Conservation (phyloP, 2,329 filamentous ascomycete species). For the Penicillium griseofulvum region DNA sequence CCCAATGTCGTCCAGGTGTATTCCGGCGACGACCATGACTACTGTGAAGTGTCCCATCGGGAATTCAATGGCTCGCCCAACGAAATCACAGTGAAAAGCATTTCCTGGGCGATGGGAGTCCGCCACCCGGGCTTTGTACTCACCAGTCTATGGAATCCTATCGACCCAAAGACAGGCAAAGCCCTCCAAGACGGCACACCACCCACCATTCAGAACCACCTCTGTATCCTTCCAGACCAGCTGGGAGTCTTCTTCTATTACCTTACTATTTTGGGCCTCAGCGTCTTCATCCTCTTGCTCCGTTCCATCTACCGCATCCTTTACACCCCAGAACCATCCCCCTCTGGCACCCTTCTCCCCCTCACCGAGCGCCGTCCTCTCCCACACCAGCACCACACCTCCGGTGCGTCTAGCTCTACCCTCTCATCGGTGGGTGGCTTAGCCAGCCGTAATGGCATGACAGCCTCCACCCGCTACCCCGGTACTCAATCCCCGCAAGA, state of each 20-base stretch:
- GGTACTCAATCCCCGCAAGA: constrained; percentile 18
- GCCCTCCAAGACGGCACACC: constrained; percentile 21
- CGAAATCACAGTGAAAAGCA: constrained; percentile 93
- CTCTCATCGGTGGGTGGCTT: constrained; percentile 28
- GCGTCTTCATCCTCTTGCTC: constrained; percentile 48
- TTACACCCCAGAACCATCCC: constrained; percentile 15
- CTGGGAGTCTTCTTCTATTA: constrained; percentile 81
- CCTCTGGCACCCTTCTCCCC: constrained; percentile 27
- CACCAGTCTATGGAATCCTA: constrained; percentile 87
- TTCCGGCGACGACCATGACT: constrained; percentile 96
- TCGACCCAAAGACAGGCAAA: constrained; percentile 56
- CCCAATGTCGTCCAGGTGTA: constrained; percentile 78
- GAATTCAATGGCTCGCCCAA: constrained; percentile 60
- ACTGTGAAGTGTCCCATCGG: constrained; percentile 84
- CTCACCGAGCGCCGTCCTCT: constrained; percentile 29
- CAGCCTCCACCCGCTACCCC: constrained; percentile 20
- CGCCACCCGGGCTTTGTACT: constrained; percentile 82
- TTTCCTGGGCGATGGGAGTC: constrained; percentile 96
- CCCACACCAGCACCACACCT: constrained; percentile 26
- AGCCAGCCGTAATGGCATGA: constrained; percentile 28
- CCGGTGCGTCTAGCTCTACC: constrained; percentile 34
- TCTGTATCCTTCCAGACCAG: constrained; percentile 89
- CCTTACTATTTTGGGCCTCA: constrained; percentile 58
- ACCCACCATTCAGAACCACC: constrained; percentile 75
- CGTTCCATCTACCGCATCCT: constrained; percentile 42